Percentiles rank a stretch among this genome's conserved stretches.
These are phyloP conservation scores for Haplosporangium sp. DNA, from an alignment of 371 early-diverging fungal genomes.

Conservation along the genomic window DNA sequence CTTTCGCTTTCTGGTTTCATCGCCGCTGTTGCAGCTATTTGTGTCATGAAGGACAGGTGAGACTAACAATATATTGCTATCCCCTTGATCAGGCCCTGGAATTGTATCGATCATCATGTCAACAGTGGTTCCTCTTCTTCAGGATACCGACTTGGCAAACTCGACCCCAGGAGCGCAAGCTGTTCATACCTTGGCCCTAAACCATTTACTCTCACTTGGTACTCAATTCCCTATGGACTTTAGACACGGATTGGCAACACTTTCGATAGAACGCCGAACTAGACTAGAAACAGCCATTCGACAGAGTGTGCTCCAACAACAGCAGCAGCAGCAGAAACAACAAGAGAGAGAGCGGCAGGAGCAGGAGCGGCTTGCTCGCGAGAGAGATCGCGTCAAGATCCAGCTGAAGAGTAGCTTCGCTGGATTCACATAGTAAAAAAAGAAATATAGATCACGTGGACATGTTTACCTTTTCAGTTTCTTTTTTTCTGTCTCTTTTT, in stretches of 20 bases:
- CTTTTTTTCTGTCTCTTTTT: too few relatives aligned
- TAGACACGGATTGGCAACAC: slow-evolving; percentile 27
- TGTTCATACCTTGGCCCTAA: slow-evolving; percentile 36
- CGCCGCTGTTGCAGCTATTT: not conserved
- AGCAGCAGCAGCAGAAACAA: slow-evolving; percentile 34
- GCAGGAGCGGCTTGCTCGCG: slow-evolving; percentile 33
- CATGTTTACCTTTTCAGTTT: too few relatives aligned
- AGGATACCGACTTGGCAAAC: not conserved
- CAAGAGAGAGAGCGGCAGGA: slow-evolving; percentile 31
- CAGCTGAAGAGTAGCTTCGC: slow-evolving; percentile 52
- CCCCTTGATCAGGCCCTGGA: slow-evolving; percentile 10
- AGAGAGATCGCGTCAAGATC: slow-evolving; percentile 48
- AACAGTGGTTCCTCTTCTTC: slow-evolving; percentile 42
- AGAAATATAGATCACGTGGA: not conserved
- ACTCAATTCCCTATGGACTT: slow-evolving; percentile 42
- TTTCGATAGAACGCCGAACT: slow-evolving; percentile 42
- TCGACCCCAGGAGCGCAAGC: slow-evolving; percentile 2
- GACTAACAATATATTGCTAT: not conserved
- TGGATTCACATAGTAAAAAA: slow-evolving; percentile 33
- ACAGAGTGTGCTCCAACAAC: slow-evolving; percentile 44
- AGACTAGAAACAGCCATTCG: slow-evolving; percentile 50
- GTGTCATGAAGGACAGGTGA: not conserved
- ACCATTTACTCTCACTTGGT: slow-evolving; percentile 34
- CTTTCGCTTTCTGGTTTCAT: not conserved
- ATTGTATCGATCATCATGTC: slow-evolving; percentile 45